Conservation (phyloP, 2,329 filamentous ascomycete species). For the Pyrenophora tritici-repentis region DNA sequence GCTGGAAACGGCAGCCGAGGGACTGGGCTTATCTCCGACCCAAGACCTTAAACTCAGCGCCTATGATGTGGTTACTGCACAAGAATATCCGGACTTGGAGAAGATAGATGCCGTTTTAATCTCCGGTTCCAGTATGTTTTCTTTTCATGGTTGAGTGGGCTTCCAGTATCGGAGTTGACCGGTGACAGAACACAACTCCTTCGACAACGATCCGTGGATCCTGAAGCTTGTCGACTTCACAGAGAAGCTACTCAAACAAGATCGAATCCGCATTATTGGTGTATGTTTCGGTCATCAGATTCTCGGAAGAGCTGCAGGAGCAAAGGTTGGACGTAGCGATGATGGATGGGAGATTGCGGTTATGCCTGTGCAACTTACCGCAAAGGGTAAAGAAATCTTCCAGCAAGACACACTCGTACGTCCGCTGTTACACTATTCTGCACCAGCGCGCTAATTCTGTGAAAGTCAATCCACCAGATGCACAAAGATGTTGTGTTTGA, state of each 20-base stretch:
- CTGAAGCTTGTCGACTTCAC: slow-evolving; percentile 72
- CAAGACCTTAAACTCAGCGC: slow-evolving; percentile 62
- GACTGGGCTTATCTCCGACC: slow-evolving; percentile 49
- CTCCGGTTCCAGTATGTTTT: slow-evolving; percentile 67
- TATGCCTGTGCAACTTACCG: slow-evolving; percentile 68
- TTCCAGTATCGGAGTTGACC: slow-evolving; percentile 13
- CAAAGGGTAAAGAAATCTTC: slow-evolving; percentile 73
- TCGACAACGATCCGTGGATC: slow-evolving; percentile 77
- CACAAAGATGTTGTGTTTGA: slow-evolving; percentile 76
- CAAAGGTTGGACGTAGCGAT: slow-evolving; percentile 67
- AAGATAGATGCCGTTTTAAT: slow-evolving; percentile 82
- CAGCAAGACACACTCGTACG: slow-evolving; percentile 65
- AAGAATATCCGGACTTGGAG: slow-evolving; percentile 73
- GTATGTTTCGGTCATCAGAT: slow-evolving; percentile 92
- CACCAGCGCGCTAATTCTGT: slow-evolving; percentile 1
- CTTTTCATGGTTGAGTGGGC: not conserved
- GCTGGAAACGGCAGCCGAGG: slow-evolving; percentile 57
- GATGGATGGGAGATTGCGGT: slow-evolving; percentile 84
- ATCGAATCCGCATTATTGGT: slow-evolving; percentile 72
- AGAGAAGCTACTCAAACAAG: slow-evolving; percentile 62
- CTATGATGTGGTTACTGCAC: slow-evolving; percentile 72
- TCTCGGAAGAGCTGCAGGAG: slow-evolving; percentile 72
- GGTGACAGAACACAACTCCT: slow-evolving; percentile 68
- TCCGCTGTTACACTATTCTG: slow-evolving; percentile 1
- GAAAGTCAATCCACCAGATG: slow-evolving; percentile 78